These are phyloP conservation scores for Gentiana macrophylla DNA, from an alignment of 257 asterid species.

Conservation along the genomic window DNA sequence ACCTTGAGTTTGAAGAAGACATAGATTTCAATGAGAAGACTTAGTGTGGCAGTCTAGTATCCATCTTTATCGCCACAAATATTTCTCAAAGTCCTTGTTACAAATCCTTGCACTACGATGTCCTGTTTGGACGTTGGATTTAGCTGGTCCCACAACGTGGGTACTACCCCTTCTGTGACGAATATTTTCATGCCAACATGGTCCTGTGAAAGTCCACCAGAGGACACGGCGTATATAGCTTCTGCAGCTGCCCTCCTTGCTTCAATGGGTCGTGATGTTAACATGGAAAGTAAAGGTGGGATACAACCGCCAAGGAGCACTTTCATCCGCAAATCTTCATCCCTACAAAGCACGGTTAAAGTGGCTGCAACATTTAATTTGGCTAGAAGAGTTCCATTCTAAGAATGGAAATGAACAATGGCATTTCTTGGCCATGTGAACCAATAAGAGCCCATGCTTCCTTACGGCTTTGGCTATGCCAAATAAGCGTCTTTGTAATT, in stretches of 20 bases:
- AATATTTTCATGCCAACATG: constrained; percentile 76
- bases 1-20: too few species aligned
- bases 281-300: constrained; percentile 69
- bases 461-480: constrained; percentile 67
- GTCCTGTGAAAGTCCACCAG: constrained; percentile 65
- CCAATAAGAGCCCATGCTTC: constrained; percentile 72
- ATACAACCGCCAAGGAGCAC: constrained; percentile 90
- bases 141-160: constrained; percentile 69
- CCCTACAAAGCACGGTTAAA: constrained; percentile 57
- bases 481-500: constrained; percentile 74
- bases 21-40: too few species aligned
- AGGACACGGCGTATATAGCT: constrained; percentile 59
- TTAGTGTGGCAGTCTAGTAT: constrained; percentile 54
- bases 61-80: constrained; percentile 85
- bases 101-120: constrained; percentile 64
- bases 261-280: constrained; percentile 57
- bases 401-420: constrained; percentile 68
- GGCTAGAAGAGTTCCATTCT: constrained; percentile 63
- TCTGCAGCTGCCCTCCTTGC: constrained; percentile 87
- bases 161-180: constrained; percentile 78
- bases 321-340: constrained; percentile 67
- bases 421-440: constrained; percentile 83
- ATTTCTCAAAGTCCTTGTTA: constrained; percentile 74
- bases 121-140: constrained; percentile 44
- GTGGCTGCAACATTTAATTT: constrained; percentile 63